Conservation (phyloP, 2,329 filamentous ascomycete genomes). For the Xylaria sp. region DNA sequence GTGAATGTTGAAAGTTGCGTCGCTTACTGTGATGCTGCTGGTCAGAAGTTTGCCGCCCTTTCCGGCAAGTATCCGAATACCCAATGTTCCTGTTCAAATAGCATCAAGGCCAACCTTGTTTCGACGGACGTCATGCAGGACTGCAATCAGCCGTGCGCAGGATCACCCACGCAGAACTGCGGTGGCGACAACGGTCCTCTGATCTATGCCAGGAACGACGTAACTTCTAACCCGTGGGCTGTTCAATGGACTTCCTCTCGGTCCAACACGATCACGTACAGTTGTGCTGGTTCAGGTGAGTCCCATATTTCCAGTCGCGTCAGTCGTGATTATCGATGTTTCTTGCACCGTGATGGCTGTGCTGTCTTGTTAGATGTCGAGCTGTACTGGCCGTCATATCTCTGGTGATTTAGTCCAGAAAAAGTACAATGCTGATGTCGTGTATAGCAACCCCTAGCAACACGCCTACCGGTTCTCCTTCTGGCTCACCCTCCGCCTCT, state of each 20-base stretch:
- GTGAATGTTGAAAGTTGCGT: conserved; percentile 32
- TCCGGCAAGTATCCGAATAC: neutral
- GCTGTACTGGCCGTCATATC: too few species aligned
- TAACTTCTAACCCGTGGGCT: conserved; percentile 21
- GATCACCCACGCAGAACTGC: conserved; percentile 31
- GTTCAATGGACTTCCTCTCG: conserved; percentile 9
- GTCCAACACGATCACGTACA: conserved; percentile 7
- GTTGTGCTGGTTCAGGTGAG: conserved; percentile 15
- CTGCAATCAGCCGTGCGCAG: conserved; percentile 36
- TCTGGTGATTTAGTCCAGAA: too few species aligned
- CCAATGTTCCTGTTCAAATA: conserved; percentile 25
- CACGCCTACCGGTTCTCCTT: neutral
- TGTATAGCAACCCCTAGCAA: neutral
- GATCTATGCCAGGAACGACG: conserved; percentile 30
- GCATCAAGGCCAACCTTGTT: neutral
- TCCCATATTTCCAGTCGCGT: neutral
- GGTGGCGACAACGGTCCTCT: conserved; percentile 33
- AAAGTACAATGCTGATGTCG: neutral
- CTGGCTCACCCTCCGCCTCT: too few species aligned
- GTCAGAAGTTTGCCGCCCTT: conserved; percentile 24
- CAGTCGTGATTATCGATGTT: neutral
- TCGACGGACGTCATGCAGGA: conserved; percentile 26
- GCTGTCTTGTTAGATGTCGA: neutral
- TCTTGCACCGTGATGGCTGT: neutral
- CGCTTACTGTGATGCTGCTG: conserved; percentile 3